Evolutionary conservation across 1,139 yeast genomes (phyloP).

Genomic region (Kurtzmaniella quercitrusa): DNA sequence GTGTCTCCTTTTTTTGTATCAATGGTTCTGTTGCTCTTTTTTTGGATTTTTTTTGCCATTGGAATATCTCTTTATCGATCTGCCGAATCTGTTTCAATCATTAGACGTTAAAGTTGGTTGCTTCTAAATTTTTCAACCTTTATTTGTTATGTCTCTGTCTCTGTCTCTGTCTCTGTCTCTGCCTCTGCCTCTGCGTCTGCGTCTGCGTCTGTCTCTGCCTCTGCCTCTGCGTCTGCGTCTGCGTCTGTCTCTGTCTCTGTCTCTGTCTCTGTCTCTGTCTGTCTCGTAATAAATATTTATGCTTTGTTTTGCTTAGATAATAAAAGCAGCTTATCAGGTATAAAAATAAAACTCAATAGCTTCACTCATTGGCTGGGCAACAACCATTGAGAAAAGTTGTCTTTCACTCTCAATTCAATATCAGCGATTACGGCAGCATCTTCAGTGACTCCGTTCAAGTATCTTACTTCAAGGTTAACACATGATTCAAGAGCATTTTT

Average conservation of each 20-base stretch:
- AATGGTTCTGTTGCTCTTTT: not conserved
- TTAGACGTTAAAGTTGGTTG: too few relatives aligned
- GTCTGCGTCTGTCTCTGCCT: not conserved
- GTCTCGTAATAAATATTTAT: not conserved
- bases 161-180: not conserved
- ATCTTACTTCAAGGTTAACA: constrained; percentile 36
- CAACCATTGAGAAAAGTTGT: constrained; percentile 42
- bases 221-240: too few relatives aligned
- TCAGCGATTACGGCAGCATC: constrained; percentile 26
- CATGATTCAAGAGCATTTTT: constrained; percentile 29
- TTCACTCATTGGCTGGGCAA: constrained; percentile 16
- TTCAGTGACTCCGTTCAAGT: constrained; percentile 21
- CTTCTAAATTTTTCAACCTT: not conserved
- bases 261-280: not conserved
- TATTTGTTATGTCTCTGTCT: not conserved
- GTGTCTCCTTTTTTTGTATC: not conserved
- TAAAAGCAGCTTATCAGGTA: not conserved
- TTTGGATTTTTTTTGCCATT: too few relatives aligned
- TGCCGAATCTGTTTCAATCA: not conserved
- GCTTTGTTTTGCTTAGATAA: not conserved
- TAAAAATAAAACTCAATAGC: not conserved
- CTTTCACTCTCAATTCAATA: constrained; percentile 39
- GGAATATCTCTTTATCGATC: not conserved
- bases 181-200: not conserved
- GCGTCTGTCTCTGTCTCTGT: not conserved